Percentiles rank a stretch among this genome's conserved stretches.
These are phyloP conservation scores for Ambrosia trifida DNA, from an alignment of 129 eudicot species.

Conservation along the genomic window DNA sequence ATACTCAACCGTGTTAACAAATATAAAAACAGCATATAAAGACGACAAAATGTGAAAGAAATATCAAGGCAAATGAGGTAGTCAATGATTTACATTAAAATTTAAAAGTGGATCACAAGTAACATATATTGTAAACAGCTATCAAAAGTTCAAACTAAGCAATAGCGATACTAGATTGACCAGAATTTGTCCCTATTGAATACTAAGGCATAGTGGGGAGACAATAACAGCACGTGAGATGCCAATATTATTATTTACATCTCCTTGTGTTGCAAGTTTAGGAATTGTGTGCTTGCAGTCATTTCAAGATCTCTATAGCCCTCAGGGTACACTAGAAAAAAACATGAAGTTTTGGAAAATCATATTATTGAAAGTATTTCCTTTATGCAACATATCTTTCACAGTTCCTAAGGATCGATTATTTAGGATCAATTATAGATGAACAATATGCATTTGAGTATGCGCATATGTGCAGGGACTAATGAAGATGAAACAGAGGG, in stretches of 20 bases:
- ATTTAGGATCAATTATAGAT: too few relatives aligned
- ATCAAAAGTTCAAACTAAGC: slow-evolving; percentile 20
- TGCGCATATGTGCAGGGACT: too few relatives aligned
- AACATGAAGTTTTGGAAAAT: background rate
- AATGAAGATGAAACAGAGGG: too few relatives aligned
- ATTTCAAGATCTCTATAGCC: too few relatives aligned
- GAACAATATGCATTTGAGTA: too few relatives aligned
- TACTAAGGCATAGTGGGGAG: slow-evolving; percentile 23
- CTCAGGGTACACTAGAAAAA: too few relatives aligned
- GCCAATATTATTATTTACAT: background rate
- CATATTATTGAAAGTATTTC: too few relatives aligned
- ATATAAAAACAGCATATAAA: slow-evolving; percentile 7
- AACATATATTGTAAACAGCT: slow-evolving; percentile 16
- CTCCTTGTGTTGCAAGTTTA: too few relatives aligned
- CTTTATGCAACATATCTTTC: too few relatives aligned
- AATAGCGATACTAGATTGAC: slow-evolving; percentile 23
- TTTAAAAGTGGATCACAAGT: slow-evolving; percentile 10
- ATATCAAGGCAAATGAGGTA: slow-evolving; percentile 6
- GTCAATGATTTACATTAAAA: slow-evolving; percentile 32
- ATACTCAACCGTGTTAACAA: slow-evolving; percentile 36
- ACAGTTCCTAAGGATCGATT: too few relatives aligned
- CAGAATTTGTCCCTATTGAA: slow-evolving; percentile 19
- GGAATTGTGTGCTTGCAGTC: too few relatives aligned
- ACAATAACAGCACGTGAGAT: slow-evolving; percentile 28
- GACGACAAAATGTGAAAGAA: slow-evolving; percentile 16